Evolutionary conservation across 305 asterid genomes (phyloP).

Genomic region (Solanum hybrid): DNA sequence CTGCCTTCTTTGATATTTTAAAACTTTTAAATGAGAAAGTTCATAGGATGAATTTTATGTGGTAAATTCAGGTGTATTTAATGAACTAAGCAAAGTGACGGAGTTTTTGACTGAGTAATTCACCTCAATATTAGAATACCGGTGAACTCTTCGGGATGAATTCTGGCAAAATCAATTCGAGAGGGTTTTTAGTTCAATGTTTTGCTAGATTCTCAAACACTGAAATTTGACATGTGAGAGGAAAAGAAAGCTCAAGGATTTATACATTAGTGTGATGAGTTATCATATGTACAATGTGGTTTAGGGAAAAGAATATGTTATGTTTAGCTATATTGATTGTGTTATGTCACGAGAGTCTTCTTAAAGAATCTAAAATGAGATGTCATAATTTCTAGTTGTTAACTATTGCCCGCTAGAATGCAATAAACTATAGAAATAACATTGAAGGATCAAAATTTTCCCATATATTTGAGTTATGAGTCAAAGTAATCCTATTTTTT

Average conservation of each 20-base stretch:
- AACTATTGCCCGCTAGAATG: background rate
- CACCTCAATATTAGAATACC: background rate
- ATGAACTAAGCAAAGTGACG: background rate
- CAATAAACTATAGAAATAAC: background rate
- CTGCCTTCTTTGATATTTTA: too few species aligned
- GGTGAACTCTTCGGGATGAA: background rate
- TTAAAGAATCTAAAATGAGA: background rate
- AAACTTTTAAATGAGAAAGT: background rate
- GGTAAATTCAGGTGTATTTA: background rate
- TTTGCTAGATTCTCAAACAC: too few species aligned
- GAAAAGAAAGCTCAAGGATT: background rate
- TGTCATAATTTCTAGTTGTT: background rate
- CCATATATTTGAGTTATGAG: background rate
- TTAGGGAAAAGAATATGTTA: background rate
- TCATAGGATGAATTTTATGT: background rate
- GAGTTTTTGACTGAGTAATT: background rate
- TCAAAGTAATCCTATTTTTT: background rate
- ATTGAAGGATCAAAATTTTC: background rate
- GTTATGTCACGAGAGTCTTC: background rate
- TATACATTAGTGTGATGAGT: background rate
- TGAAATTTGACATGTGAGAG: background rate
- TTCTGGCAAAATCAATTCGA: background rate
- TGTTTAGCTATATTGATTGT: background rate
- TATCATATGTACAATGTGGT: background rate
- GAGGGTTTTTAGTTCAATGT: too few species aligned